Base-by-base conservation (phyloP, 129 eudicot genomes). In the Apium graveolens region DNA sequence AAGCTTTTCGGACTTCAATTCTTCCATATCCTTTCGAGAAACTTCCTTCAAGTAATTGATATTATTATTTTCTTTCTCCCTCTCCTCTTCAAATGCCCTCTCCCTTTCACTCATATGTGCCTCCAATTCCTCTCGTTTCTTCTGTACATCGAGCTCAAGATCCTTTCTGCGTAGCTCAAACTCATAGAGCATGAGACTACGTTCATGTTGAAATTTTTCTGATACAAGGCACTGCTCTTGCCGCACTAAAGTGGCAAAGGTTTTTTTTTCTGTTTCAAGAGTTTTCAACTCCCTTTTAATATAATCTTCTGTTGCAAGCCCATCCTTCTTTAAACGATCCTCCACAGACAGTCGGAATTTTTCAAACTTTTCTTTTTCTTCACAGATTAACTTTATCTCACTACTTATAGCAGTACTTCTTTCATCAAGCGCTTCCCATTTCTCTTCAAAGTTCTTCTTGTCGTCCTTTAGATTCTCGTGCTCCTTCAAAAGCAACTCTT, bases 361-460 rank as follows among this genome's bases (percentile, higher is more conserved):
- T 65, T 88, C 97, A 81, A 86, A 81, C 74, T 78, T 83, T 48
- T 77, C 82, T 85, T 86, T 92, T 24, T 88, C 84, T 70, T 92
- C 88, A 7, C 48, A 57, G 32, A 89, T 70, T 78, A 86, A 81
- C 79, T 68, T 83, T 69, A 87, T 70, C 73, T 92, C 97, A 65
- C 77, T 83, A 46, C 77, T 21, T 5, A 92, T 20, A 62, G 70
- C 86, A 35, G 87, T 78, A 81, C 84, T 84, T 72, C 89, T 96
- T 75, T 90, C 95, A 80, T 96, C 97, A 76, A 96, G 81, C 10
- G 83, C 86, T 80, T 92, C 97, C 99, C 99, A 96, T 44, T 96
- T 96, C 79, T 76, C 86, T 86, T 96, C 97, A 79, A 92, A 88
- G 79, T 84, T 90, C 87, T 76, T 78, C 73, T 90, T 87, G 41